Conservation (phyloP, 345 rosid species). For the Geranium rotundifolium region DNA sequence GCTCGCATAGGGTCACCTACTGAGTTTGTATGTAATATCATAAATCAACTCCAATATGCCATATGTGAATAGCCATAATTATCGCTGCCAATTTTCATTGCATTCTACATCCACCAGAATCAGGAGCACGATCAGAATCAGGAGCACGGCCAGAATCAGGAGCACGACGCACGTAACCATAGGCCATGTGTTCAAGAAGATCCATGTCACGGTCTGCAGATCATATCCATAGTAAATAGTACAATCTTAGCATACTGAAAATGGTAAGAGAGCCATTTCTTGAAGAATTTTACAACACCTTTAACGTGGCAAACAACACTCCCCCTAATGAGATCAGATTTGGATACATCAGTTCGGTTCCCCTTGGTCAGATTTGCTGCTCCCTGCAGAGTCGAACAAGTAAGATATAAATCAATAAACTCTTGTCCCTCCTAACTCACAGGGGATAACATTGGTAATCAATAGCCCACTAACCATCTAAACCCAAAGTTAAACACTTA, state of each 20-base stretch:
- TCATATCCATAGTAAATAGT: slow-evolving; percentile 7
- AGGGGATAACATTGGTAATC: too few relatives aligned
- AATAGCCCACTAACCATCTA: too few relatives aligned
- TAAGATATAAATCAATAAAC: not conserved
- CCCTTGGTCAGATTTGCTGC: slow-evolving; percentile 86
- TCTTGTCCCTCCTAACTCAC: too few relatives aligned
- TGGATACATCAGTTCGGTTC: slow-evolving; percentile 64
- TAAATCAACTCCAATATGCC: too few relatives aligned
- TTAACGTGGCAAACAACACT: slow-evolving; percentile 88
- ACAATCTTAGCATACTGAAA: slow-evolving; percentile 7
- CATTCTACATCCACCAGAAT: too few relatives aligned
- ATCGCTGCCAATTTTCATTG: too few relatives aligned
- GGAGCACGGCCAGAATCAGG: slow-evolving; percentile 65
- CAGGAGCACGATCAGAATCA: slow-evolving; percentile 78
- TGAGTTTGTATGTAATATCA: too few relatives aligned
- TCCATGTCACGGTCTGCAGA: slow-evolving; percentile 80
- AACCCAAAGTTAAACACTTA: too few relatives aligned
- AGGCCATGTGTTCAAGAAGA: slow-evolving; percentile 75
- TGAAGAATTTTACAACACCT: slow-evolving; percentile 26
- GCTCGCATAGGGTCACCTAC: too few relatives aligned
- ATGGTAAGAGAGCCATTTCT: slow-evolving; percentile 3
- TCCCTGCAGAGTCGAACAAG: slow-evolving; percentile 33
- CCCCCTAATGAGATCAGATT: slow-evolving; percentile 69
- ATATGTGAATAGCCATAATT: too few relatives aligned
- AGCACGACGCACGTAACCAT: slow-evolving; percentile 60